These are phyloP conservation scores for Lactifluus hygrophoroides DNA, from an alignment of 768 basidiomycete genomes.

Conservation along the genomic window DNA sequence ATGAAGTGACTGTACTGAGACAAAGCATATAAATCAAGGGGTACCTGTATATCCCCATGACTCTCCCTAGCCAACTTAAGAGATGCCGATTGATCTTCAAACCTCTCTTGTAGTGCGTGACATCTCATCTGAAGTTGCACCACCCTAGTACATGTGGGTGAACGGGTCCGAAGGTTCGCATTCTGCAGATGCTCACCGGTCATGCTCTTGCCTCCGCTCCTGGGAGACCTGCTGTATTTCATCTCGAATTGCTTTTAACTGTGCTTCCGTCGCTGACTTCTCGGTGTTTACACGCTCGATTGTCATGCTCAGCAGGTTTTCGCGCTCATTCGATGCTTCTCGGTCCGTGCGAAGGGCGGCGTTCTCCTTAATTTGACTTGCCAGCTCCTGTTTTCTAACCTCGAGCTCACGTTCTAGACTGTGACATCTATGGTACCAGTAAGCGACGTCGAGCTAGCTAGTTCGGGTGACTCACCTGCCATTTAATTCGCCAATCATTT, in stretches of 20 bases:
- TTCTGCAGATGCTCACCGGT: background rate
- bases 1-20: background rate
- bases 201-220: constrained; percentile 8
- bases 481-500: constrained; percentile 12
- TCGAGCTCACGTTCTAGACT: constrained; percentile 9
- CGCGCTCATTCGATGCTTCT: constrained; percentile 7
- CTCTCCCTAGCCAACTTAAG: constrained; percentile 48
- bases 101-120: constrained; percentile 49
- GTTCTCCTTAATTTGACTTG: background rate
- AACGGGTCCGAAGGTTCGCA: background rate
- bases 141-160: background rate
- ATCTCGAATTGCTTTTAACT: constrained; percentile 1
- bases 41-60: constrained; percentile 43
- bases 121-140: constrained; percentile 16
- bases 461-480: background rate
- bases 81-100: constrained; percentile 48
- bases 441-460: background rate
- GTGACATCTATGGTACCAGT: constrained; percentile 1
- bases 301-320: background rate
- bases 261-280: constrained; percentile 1
- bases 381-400: constrained; percentile 7
- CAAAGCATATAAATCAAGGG: background rate
- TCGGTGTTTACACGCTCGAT: constrained; percentile 8
- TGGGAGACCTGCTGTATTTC: constrained; percentile 2
- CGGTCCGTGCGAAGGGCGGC: background rate